Conservation (phyloP, 2,329 filamentous ascomycete genomes). For the Shiraia sp. region DNA sequence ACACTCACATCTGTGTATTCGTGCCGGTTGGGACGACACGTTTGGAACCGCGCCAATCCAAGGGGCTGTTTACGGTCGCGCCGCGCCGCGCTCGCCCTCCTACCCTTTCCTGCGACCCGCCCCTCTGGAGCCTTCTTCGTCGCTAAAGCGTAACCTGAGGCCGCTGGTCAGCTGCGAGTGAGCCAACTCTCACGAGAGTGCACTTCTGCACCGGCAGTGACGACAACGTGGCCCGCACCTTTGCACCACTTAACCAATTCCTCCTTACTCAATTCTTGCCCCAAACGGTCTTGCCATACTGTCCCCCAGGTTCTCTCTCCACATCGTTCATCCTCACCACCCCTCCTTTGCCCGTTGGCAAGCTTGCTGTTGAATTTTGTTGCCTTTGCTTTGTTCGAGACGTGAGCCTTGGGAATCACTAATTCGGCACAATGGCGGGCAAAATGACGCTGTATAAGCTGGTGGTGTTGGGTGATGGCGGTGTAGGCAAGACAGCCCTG, state of each 20-base stretch:
- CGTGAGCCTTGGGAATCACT: too few relatives aligned
- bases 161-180: slow-evolving; percentile 28
- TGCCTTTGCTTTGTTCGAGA: too few relatives aligned
- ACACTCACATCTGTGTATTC: slow-evolving; percentile 29
- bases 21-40: slow-evolving; percentile 22
- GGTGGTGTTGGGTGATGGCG: slow-evolving; percentile 92
- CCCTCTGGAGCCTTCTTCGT: slow-evolving; percentile 14
- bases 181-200: slow-evolving; percentile 16
- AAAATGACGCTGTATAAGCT: slow-evolving; percentile 96
- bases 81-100: too few relatives aligned
- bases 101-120: slow-evolving; percentile 19
- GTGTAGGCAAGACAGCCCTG: slow-evolving; percentile 90
- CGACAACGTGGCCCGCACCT: too few relatives aligned
- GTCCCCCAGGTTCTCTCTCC: too few relatives aligned
- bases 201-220: slow-evolving; percentile 14
- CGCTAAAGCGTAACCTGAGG: slow-evolving; percentile 18
- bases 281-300: too few relatives aligned
- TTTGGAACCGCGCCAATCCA: slow-evolving; percentile 15
- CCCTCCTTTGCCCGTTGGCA: too few relatives aligned
- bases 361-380: too few relatives aligned
- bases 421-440: slow-evolving; percentile 82
- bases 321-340: too few relatives aligned
- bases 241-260: too few relatives aligned
- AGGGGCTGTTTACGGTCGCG: slow-evolving; percentile 13
- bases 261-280: too few relatives aligned